Percentiles rank a stretch among this genome's conserved stretches.
These are phyloP conservation scores for Candida dubliniensis DNA, from an alignment of 1,139 yeast species.

Conservation along the genomic window DNA sequence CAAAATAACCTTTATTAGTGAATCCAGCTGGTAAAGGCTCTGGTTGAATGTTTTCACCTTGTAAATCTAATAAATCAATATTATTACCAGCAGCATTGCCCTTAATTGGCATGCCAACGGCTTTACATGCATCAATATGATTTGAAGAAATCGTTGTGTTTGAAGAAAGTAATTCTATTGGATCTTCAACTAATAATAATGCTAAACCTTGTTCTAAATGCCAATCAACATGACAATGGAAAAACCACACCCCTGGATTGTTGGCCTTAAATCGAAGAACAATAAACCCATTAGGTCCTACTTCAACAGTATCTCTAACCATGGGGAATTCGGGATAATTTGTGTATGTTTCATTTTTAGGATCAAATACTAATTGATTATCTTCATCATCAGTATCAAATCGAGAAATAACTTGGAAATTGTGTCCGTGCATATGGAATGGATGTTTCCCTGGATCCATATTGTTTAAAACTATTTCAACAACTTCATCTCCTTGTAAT, in stretches of 20 bases:
- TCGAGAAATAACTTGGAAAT: slow-evolving; percentile 58
- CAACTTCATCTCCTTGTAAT: slow-evolving; percentile 63
- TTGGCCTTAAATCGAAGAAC: slow-evolving; percentile 56
- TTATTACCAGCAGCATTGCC: slow-evolving; percentile 91
- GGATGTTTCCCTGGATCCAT: slow-evolving; percentile 80
- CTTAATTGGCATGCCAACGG: slow-evolving; percentile 43
- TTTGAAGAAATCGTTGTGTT: slow-evolving; percentile 51
- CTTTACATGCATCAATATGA: slow-evolving; percentile 61
- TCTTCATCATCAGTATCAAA: slow-evolving; percentile 35
- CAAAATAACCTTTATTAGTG: slow-evolving; percentile 87
- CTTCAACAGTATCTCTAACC: slow-evolving; percentile 67
- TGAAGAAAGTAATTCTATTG: slow-evolving; percentile 52
- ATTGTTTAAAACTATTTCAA: slow-evolving; percentile 70
- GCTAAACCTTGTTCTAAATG: slow-evolving; percentile 65
- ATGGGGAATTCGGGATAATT: slow-evolving; percentile 53
- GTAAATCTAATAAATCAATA: slow-evolving; percentile 59
- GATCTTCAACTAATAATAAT: slow-evolving; percentile 51
- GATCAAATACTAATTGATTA: slow-evolving; percentile 41
- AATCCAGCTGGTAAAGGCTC: slow-evolving; percentile 76
- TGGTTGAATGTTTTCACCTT: slow-evolving; percentile 70
- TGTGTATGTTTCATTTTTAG: slow-evolving; percentile 30
- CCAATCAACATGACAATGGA: slow-evolving; percentile 70
- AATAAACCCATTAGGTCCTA: slow-evolving; percentile 68
- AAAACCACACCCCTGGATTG: slow-evolving; percentile 65
- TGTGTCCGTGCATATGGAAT: slow-evolving; percentile 86